These are phyloP conservation scores for Inonotus obliquus DNA, from an alignment of 1,284 basidiomycete species.

Conservation along the genomic window DNA sequence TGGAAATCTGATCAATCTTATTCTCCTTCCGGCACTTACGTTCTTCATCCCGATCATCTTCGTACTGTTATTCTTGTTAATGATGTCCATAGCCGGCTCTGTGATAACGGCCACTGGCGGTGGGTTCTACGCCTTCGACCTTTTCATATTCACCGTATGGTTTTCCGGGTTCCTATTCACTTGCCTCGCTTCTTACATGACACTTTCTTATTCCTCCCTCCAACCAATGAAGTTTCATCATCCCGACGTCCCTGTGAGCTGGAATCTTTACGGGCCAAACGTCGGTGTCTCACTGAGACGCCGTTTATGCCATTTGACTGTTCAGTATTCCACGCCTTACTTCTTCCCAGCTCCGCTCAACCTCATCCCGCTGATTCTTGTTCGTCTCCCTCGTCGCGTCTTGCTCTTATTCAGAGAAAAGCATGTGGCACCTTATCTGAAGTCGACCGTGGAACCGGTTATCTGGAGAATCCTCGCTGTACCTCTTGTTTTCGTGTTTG, in stretches of 20 bases:
- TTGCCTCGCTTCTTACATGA: conserved; percentile 17
- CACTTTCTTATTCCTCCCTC: conserved; percentile 26
- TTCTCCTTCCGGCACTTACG: conserved; percentile 36
- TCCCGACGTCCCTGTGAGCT: conserved; percentile 23
- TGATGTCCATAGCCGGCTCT: conserved; percentile 36
- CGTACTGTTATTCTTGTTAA: conserved; percentile 39
- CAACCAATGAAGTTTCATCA: conserved; percentile 16
- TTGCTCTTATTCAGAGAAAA: conserved; percentile 22
- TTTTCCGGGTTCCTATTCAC: conserved; percentile 29
- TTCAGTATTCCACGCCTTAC: conserved; percentile 35
- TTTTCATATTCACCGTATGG: conserved; percentile 36
- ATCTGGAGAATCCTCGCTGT: conserved; percentile 44
- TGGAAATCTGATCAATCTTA: conserved; percentile 30
- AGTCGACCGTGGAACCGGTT: conserved; percentile 25
- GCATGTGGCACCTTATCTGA: conserved; percentile 9
- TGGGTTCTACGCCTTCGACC: conserved; percentile 20
- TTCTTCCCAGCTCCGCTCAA: conserved; percentile 51
- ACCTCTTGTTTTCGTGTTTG: conserved; percentile 32
- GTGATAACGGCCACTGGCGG: conserved; percentile 21
- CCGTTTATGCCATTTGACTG: conserved; percentile 35
- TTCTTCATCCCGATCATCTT: conserved; percentile 47
- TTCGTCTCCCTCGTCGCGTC: conserved; percentile 25
- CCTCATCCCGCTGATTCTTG: conserved; percentile 30
- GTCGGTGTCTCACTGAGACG: conserved; percentile 44
- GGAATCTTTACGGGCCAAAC: conserved; percentile 44